Evolutionary conservation across 1,284 basidiomycete genomes (phyloP).

Genomic region (Sporisorium reilianum): DNA sequence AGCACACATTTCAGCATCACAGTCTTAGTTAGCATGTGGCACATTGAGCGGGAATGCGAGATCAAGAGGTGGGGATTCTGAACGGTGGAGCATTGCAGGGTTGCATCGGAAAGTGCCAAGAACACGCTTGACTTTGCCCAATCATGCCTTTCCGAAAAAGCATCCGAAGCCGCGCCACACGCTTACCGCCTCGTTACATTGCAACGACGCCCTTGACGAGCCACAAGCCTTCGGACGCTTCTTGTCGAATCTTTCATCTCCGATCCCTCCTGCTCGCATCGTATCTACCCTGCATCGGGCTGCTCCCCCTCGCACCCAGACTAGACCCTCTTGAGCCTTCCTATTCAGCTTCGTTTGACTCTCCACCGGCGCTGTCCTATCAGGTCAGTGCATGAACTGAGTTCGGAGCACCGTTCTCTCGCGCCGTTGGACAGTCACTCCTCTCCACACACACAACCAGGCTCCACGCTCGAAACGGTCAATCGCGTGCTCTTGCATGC

Average conservation of each 20-base stretch:
- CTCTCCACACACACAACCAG: not conserved
- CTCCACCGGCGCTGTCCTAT: not conserved
- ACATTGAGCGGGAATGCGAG: not conserved
- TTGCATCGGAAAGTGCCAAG: not conserved
- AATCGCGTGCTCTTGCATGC: conserved; percentile 14
- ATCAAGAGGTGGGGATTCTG: not conserved
- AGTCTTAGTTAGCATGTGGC: not conserved
- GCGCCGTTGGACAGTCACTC: no score
- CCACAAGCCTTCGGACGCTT: not conserved
- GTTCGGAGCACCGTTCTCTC: no score
- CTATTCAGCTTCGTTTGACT: not conserved
- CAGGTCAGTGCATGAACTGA: no score
- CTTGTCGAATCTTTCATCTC: not conserved
- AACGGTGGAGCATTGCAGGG: not conserved
- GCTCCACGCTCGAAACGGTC: not conserved
- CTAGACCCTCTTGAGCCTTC: not conserved
- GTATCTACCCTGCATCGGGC: not conserved
- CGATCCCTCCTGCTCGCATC: not conserved
- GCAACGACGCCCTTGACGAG: not conserved
- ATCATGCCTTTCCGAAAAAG: not conserved
- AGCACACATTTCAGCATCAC: not conserved
- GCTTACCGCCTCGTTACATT: not conserved
- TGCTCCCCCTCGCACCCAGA: not conserved
- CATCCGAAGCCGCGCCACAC: conserved; percentile 9
- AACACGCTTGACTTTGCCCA: not conserved